Percentiles rank a stretch among this genome's conserved stretches.
Evolutionary conservation across 2,329 filamentous ascomycete genomes (phyloP).

Genomic region (Alternaria sp.): DNA sequence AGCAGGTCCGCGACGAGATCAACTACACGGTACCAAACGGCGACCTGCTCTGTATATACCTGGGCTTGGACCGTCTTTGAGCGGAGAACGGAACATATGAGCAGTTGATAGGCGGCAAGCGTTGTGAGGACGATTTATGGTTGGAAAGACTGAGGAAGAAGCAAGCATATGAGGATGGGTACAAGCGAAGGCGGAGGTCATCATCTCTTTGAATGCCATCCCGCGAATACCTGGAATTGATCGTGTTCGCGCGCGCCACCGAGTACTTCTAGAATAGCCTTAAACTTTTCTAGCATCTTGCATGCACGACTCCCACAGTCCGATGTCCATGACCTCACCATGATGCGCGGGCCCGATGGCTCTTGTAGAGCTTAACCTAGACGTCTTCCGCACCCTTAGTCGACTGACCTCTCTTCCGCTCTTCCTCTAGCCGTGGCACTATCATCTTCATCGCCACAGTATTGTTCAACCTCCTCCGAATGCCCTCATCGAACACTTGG

Average conservation of each 20-base stretch:
- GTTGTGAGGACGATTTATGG: background rate
- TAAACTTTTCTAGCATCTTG: background rate
- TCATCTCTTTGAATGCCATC: background rate
- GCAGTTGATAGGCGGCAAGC: background rate
- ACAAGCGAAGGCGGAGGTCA: background rate
- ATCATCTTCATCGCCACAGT: conserved; percentile 6
- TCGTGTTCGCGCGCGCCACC: background rate
- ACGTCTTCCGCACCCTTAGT: conserved; percentile 7
- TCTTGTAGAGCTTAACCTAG: background rate
- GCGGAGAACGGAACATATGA: background rate
- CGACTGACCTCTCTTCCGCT: background rate
- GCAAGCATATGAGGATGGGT: background rate
- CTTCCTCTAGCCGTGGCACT: conserved; percentile 6
- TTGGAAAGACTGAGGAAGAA: background rate
- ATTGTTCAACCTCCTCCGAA: conserved; percentile 13
- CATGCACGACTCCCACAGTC: background rate
- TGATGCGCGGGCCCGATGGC: background rate
- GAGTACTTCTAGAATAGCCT: background rate
- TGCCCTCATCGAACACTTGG: background rate
- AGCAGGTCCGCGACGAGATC: background rate
- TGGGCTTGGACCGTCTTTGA: background rate
- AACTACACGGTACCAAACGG: background rate
- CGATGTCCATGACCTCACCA: background rate
- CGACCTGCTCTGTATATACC: background rate
- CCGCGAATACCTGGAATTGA: background rate